Base-by-base conservation (phyloP, 371 early-diverging fungal genomes). In the Actinomortierella ambigua region DNA sequence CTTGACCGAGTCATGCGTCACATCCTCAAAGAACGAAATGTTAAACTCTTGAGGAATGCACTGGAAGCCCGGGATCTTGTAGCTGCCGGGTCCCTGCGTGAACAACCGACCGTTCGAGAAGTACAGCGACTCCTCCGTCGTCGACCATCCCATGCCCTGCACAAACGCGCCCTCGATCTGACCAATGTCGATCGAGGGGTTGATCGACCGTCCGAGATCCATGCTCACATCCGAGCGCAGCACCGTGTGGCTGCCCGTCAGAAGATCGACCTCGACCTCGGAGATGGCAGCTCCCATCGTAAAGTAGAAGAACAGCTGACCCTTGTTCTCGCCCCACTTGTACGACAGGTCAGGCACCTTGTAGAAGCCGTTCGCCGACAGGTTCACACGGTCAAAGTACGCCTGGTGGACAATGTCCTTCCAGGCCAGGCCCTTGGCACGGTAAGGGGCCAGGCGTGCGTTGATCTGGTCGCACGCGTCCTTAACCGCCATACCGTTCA, bases 81-180 rank as follows among this genome's bases (percentile, higher is more conserved):
- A 93, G 59, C 76, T 82, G 23, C 91, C 90, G 2, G 93, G 93
- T 1, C 93, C 93, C 46, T 85, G 82, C 0, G 91, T 91, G 54
- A 90, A 77, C 27, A 88, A 55, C 13, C 79, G 78, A 17, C 93
- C 93, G 43, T 77, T 81, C 8, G 88, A 85, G 57, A 75, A 84
- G 63, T 81, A 80, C 29, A 92, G 75, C 22, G 86, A 81, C 71
- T 93, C 91, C 64, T 93, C 93, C 14, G 88, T 79, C 4, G 93
- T 92, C 7, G 80, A 77, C 89, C 85, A 90, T 1, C 93, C 91
- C 73, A 83, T 78, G 22, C 93, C 93, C 67, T 92, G 92, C 1
- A 85, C 75, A 73, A 90, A 92, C 7, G 91, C 93, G 18, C 93
- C 93, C 71, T 93, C 93, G 62, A 93, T 92, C 70, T 92, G 91